Evolutionary conservation across 768 basidiomycete species (phyloP).

Genomic region (Mycena alexandri): DNA sequence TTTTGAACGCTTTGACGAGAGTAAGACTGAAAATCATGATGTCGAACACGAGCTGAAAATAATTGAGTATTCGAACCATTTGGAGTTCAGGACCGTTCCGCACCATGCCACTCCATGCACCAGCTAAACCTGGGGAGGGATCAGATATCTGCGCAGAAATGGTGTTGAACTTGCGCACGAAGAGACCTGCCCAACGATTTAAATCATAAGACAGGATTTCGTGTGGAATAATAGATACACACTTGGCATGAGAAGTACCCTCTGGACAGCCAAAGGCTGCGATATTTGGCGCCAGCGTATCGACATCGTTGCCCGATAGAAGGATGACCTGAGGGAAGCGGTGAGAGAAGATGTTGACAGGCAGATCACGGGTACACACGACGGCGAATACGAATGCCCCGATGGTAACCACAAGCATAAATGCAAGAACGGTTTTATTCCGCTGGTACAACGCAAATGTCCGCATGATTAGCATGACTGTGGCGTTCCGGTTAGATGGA

Average conservation of each 20-base stretch:
- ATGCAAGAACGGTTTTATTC: slow-evolving; percentile 44
- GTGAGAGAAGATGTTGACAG: not conserved
- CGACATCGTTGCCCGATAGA: not conserved
- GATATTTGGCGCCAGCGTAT: slow-evolving; percentile 12
- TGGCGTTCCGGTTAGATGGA: not conserved
- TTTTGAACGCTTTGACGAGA: slow-evolving; percentile 51
- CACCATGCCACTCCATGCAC: slow-evolving; percentile 54
- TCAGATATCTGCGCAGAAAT: slow-evolving; percentile 7
- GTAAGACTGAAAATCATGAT: slow-evolving; percentile 56
- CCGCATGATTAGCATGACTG: slow-evolving; percentile 57
- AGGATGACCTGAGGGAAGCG: slow-evolving; percentile 7
- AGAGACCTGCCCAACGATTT: slow-evolving; percentile 36
- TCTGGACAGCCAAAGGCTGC: slow-evolving; percentile 30
- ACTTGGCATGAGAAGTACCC: slow-evolving; percentile 26
- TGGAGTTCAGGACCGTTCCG: not conserved
- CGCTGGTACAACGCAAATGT: slow-evolving; percentile 59
- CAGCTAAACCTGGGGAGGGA: slow-evolving; percentile 44
- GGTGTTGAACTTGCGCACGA: slow-evolving; percentile 35
- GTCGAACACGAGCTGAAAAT: slow-evolving; percentile 52
- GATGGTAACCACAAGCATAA: slow-evolving; percentile 44
- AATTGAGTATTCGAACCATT: not conserved
- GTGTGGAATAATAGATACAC: not conserved
- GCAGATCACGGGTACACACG: slow-evolving; percentile 43
- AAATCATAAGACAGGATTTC: not conserved
- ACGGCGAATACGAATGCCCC: slow-evolving; percentile 46